Evolutionary conservation across 192 early-diverging fungal genomes (phyloP), one percentile per base, ranked within the genome.

Genomic region (Coemansia guatemalensis): DNA sequence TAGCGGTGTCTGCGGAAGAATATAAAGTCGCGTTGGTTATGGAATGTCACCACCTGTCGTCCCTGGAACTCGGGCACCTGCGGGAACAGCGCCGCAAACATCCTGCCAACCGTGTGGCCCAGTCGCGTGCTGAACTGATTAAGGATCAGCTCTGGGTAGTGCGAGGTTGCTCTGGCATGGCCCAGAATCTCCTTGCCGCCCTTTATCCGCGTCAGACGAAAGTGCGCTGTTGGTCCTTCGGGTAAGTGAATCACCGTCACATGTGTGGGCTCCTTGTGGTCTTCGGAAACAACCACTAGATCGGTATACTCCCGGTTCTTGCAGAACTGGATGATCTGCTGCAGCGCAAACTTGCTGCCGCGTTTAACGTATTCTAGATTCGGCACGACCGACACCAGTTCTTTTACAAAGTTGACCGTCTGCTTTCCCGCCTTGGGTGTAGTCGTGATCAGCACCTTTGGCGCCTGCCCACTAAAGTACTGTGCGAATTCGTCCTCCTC

Each of bases 1-100:
- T 99, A 99, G 83, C 94, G 87, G 73, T 99, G 97, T 39, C 96
- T 86, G 66, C 97, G 83, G 69, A 99, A 96, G 73, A 99, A 99
- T 62, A 99, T 98, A 67, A 96, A 99, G 74, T 99, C 97, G 48
- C 97, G 93, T 81, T 99, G 97, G 78, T 99, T 99, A 71, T 99
- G 97, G 71, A 99, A 91, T 4, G 97, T 99, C 8, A 87, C 90
- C 25, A 88, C 95, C 71, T 98, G 95, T 50, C 97, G 81, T 8
- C 94, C 95, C 66, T 93, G 83, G 70, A 99, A 99, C 75, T 99
- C 91, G 9, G 95, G 95, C 5, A 95, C 89, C 58, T 95, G 94
- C n/a, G 97, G 97, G 73, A 99, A 95, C 53, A 99, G 75, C 14
- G 97, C 82, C 33, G 95, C 92, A 84, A 99, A 93, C 89, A 95